Base-by-base conservation (phyloP, 441 rosid species). In the Syzygium syzygioides region DNA sequence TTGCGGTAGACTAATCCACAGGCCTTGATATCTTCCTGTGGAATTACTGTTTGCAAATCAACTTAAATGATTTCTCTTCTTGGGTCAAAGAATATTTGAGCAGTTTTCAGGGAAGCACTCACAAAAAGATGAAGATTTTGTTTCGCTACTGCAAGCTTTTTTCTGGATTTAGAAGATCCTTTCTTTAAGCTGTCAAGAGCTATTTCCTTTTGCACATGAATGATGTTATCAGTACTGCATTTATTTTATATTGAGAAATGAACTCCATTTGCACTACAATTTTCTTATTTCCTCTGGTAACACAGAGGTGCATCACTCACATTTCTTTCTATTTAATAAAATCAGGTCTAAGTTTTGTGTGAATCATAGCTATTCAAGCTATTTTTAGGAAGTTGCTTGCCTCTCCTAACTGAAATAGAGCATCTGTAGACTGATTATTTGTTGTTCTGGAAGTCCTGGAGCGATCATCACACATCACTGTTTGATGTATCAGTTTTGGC, bases 401-500 rank as follows among this genome's bases (percentile, higher is more conserved):
- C 48, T 88, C 55, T 86, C 32, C 48, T 50, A 34, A 15, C 41
- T 84, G 83, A 23, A 76, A 76, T 76, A 23, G 52, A 76, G n/a
- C 83, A 76, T 76, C 52, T 76, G 52, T 41, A 6, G 83, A 76
- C 18, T 23, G 83, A 76, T 41, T 13, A 15, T 87, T 79, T 25
- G 60, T 45, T 37, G 52, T 76, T 60, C 26, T 0, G n/a, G 41
- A 76, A 41, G 50, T 20, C 28, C 80, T 37, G 37, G 50, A 71
- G 52, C 23, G 50, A 71, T 71, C 48, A 6, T 76, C 83, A 76
- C 11, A 41, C 83, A 76, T 41, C n/a, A 52, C 57, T 55, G 18
- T 87, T 89, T 37, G 25, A 60, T 37, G 86, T 55, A 79, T 62
- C 94, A 97, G 99, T 92, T 97, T 95, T 91, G 99, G 99, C 84